Base-by-base conservation (phyloP, 225 moss, liverwort and hornwort genomes). In the Ulota crispa region DNA sequence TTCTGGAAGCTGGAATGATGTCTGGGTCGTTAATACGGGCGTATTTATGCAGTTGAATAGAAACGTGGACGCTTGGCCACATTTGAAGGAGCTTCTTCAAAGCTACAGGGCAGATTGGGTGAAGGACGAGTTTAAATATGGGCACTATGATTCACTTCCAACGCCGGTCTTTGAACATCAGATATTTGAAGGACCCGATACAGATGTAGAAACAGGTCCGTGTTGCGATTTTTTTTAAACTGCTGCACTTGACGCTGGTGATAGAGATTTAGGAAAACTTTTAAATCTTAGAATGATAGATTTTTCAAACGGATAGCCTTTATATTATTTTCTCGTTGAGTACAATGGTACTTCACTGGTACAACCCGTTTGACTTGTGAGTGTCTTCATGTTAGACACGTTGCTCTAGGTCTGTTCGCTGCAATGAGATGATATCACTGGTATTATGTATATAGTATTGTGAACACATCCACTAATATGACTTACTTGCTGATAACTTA, bases 131-230 rank as follows among this genome's bases (percentile, higher is more conserved):
- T 89, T 83, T 71, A 97, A 97, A 60, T 97, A 97, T 83, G 97
- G 97, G 45, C 97, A 95, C 73, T 95, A 89, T 75, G 93, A 95
- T 73, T 87, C 92, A 75, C 84, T 97, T 13, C 82, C 87, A 27
- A 76, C 80, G 62, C 95, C 92, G 59, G 57, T 70, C 45, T 95
- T 97, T 79, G 94, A 97, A 75, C 89, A 92, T 72, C 95, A 95
- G 81, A 94, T 91, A 50, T 97, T 93, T 85, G 97, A 97, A 89
- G 97, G 97, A 73, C 97, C 94, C 42, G 97, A 97, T 79, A 95
- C 97, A 34, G 97, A 97, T 83, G 89, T 86, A 73, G 95, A 97
- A 82, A 97, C 97, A 88, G 96, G 96, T 93, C 23, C 8, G 78
- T 63, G 19, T n/a, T 73, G 52, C 71, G 23, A 23, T 31, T 59